These are phyloP conservation scores for Smittium mucronatum DNA, from an alignment of 371 early-diverging fungal genomes.

Conservation along the genomic window DNA sequence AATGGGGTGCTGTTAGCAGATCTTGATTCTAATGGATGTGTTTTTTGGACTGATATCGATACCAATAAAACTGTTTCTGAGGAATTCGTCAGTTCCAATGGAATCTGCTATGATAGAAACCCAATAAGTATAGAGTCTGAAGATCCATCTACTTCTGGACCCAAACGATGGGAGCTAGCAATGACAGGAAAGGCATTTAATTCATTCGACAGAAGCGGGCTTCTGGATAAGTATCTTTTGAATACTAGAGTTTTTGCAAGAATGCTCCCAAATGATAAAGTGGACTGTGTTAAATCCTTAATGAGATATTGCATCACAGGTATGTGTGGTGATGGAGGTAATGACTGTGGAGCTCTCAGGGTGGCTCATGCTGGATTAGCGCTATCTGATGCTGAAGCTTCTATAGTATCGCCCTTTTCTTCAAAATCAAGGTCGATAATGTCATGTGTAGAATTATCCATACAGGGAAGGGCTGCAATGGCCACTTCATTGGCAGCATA, in stretches of 20 bases:
- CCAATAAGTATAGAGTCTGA: constrained; percentile 15
- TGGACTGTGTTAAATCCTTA: constrained; percentile 45
- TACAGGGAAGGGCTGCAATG: constrained; percentile 60
- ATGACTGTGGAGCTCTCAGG: constrained; percentile 87
- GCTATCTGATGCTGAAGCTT: constrained; percentile 57
- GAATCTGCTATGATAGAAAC: constrained; percentile 22
- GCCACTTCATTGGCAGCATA: constrained; percentile 62
- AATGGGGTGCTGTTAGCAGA: constrained; percentile 41
- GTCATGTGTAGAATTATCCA: constrained; percentile 55
- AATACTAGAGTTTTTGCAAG: constrained; percentile 55
- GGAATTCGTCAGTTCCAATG: neutral
- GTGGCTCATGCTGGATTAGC: constrained; percentile 85
- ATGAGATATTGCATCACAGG: constrained; percentile 45
- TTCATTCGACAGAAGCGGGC: constrained; percentile 19
- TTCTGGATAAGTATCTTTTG: constrained; percentile 33
- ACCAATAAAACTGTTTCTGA: neutral
- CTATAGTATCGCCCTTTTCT: constrained; percentile 74
- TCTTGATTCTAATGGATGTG: constrained; percentile 15
- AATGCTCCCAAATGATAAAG: constrained; percentile 62
- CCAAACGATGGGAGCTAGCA: constrained; percentile 39
- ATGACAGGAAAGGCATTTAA: constrained; percentile 53
- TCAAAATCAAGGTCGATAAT: constrained; percentile 40
- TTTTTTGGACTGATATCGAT: constrained; percentile 1
- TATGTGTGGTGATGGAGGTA: constrained; percentile 93
- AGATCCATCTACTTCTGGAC: constrained; percentile 17